A percentile compares a stretch with the other conserved stretches of the same genome.
Evolutionary conservation across 2,329 filamentous ascomycete species (phyloP).

Genomic region (Phialemoniopsis sp.): DNA sequence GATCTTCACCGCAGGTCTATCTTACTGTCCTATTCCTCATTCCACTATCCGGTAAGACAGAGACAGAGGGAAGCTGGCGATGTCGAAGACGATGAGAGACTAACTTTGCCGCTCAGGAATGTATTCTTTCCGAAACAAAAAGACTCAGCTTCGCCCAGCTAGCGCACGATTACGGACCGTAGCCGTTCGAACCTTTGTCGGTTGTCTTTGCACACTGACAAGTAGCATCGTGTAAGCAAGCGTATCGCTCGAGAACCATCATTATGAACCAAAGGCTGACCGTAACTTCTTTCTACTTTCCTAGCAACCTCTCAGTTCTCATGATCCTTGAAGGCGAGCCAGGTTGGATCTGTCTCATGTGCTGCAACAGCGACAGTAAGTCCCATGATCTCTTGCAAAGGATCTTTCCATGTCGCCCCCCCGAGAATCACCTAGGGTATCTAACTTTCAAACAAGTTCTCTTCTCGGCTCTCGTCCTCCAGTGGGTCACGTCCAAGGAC

Average conservation of each 20-base stretch:
- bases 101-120: conserved; percentile 31
- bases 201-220: conserved; percentile 50
- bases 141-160: conserved; percentile 20
- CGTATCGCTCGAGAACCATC: too few species aligned
- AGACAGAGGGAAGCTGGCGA: too few species aligned
- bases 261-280: too few species aligned
- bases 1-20: conserved; percentile 43
- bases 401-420: too few species aligned
- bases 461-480: conserved; percentile 44
- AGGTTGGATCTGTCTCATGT: conserved; percentile 62
- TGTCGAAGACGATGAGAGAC: too few species aligned
- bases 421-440: too few species aligned
- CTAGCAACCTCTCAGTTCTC: conserved; percentile 54
- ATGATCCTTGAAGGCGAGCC: conserved; percentile 54
- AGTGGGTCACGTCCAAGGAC: conserved; percentile 41
- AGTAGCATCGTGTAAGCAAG: conserved; percentile 49
- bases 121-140: conserved; percentile 47
- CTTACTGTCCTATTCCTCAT: conserved; percentile 59
- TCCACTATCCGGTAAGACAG: conserved; percentile 47
- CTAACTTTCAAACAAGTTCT: conserved; percentile 34
- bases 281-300: too few species aligned
- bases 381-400: too few species aligned
- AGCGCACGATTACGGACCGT: conserved; percentile 43
- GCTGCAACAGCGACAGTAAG: conserved; percentile 60
- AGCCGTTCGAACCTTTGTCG: conserved; percentile 55